Percentiles rank a stretch among this genome's conserved stretches.
phyloP scores from a whole-genome alignment of 805 yeast species.

The Yarrowia hollandica region DNA sequence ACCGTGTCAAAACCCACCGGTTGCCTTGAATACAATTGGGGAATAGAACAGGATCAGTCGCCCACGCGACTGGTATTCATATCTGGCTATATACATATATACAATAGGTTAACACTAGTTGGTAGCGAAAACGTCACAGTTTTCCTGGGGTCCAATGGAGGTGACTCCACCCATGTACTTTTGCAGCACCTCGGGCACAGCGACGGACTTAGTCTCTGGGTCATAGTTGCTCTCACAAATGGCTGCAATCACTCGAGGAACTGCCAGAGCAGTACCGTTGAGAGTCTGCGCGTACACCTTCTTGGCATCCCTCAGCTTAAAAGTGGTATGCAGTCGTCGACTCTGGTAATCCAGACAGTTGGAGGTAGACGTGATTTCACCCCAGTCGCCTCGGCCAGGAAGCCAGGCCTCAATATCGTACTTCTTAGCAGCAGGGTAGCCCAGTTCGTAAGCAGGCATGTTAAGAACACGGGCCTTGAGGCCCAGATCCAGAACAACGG shows the following conservation, averaged over 20 bases:
- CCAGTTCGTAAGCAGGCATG: conserved; percentile 89
- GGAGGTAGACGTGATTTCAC: conserved; percentile 87
- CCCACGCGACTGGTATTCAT: too few relatives aligned
- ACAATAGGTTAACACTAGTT: not conserved
- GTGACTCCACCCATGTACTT: conserved; percentile 66
- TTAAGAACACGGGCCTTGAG: conserved; percentile 76
- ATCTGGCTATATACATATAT: conserved; percentile 22
- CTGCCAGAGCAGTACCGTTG: conserved; percentile 95
- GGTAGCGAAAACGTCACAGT: conserved; percentile 3
- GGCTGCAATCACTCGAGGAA: conserved; percentile 87
- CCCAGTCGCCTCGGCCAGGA: conserved; percentile 95
- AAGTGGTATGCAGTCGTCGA: conserved; percentile 73
- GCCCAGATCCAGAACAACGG: conserved; percentile 65
- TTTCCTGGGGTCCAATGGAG: not conserved
- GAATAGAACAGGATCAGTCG: too few relatives aligned
- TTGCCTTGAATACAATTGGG: too few relatives aligned
- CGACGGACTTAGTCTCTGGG: conserved; percentile 51
- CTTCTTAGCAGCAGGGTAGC: conserved; percentile 89
- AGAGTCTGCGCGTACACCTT: conserved; percentile 69
- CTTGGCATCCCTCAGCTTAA: conserved; percentile 42
- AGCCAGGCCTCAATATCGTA: conserved; percentile 96
- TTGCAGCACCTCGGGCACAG: conserved; percentile 67
- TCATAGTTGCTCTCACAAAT: conserved; percentile 84
- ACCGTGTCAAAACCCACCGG: too few relatives aligned
- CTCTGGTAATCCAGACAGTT: conserved; percentile 92